These are phyloP conservation scores for Phytophthora citrophthora DNA, from an alignment of 352 stramenopile genomes.

Conservation along the genomic window DNA sequence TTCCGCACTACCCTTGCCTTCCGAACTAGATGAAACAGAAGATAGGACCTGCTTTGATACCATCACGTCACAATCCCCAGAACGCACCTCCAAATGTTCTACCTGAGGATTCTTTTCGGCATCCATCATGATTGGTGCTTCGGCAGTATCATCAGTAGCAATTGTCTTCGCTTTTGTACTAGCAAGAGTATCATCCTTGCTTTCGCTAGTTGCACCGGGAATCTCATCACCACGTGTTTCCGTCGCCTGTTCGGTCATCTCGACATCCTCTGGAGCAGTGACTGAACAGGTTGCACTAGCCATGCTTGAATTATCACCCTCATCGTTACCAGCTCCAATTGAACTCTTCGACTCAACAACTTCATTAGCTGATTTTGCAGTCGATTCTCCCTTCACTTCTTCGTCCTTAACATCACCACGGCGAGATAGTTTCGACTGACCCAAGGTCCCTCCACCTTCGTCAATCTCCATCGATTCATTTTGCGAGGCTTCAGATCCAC, in stretches of 20 bases:
- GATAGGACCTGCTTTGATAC: conserved; percentile 1
- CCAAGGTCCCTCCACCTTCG: conserved; percentile 6
- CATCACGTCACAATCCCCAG: not conserved
- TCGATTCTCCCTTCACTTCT: conserved; percentile 3
- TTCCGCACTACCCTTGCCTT: conserved; percentile 1
- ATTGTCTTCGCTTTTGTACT: not conserved
- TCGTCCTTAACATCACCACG: conserved; percentile 6
- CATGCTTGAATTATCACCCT: not conserved
- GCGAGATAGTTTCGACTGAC: not conserved
- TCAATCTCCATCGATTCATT: conserved; percentile 16
- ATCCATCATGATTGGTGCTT: not conserved
- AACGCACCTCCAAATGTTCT: conserved; percentile 3
- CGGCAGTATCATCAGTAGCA: not conserved
- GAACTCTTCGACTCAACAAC: not conserved
- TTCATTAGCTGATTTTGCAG: conserved; percentile 3
- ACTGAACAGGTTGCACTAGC: not conserved
- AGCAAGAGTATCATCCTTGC: not conserved
- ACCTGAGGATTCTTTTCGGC: not conserved
- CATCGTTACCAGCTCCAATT: not conserved
- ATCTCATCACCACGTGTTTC: conserved; percentile 5
- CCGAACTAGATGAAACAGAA: not conserved
- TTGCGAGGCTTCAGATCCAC: conserved; percentile 1
- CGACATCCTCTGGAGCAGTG: conserved; percentile 4
- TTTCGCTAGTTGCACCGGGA: not conserved
- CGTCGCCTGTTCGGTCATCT: not conserved